Base-by-base conservation (phyloP, 2,329 filamentous ascomycete species). In the Fusarium oxysporum region DNA sequence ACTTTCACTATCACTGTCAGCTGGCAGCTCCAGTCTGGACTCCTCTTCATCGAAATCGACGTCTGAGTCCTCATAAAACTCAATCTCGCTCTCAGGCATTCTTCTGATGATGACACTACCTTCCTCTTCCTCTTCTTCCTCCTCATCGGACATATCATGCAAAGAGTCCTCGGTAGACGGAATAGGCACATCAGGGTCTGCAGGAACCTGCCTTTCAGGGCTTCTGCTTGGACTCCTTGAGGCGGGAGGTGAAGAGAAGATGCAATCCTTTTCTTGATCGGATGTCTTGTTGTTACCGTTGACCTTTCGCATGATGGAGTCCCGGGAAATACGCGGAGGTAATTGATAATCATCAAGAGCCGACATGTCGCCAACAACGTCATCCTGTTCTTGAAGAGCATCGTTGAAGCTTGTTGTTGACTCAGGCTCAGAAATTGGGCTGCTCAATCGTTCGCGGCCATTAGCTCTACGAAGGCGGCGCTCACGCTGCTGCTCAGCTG, bases 251-350 rank as follows among this genome's bases (percentile, higher is more conserved):
- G 90, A 91, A 7, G 89, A 91, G 76, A 92, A 90, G 75, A 88
- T 88, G 71, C 89, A 91, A 64, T 91, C 89, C 8, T 91, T 89
- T 60, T 90, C 86, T 65, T 85, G 83, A 25, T 91, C 88, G 48
- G 88, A 85, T 53, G 82, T 75, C 68, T 86, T 83, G 75, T 86
- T 88, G 74, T 86, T 88, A 51, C 87, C 93, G 80, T 96, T 94
- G 62, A 98, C 92, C 70, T 96, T 94, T 59, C 93, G 92, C 76
- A 98, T 86, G 75, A 98, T 98, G 0, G 95, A 97, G 80, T 98
- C 96, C 41, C 96, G 90, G 13, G 96, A 98, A 78, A 98, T 97
- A 61, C 92, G 92, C 16, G 93, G 88, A 23, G 91, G 93, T 19
- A 92, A 83, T 72, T 92, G 87, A 75, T 92, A 92, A 65, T 91